Evolutionary conservation across 352 stramenopile genomes (phyloP).

Genomic region (Stramenopiles sp.): DNA sequence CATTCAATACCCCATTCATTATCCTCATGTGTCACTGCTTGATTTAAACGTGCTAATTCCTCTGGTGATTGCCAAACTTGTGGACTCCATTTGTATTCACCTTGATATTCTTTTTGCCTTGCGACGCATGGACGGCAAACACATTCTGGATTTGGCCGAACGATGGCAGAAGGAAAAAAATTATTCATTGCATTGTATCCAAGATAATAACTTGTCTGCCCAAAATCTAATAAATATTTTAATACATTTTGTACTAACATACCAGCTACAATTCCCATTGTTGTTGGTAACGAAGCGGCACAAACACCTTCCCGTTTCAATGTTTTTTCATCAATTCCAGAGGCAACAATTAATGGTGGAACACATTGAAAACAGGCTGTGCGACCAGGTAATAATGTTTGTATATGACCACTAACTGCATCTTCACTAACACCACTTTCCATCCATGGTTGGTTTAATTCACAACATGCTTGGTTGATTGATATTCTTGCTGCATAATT

Average conservation of each 20-base stretch:
- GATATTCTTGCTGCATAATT: slow-evolving; percentile 60
- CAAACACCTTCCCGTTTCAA: slow-evolving; percentile 63
- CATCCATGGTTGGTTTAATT: slow-evolving; percentile 60
- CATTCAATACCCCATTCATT: slow-evolving; percentile 72
- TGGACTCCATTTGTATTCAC: slow-evolving; percentile 31
- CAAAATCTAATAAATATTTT: slow-evolving; percentile 56
- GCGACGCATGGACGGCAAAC: slow-evolving; percentile 43
- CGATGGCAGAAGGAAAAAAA: slow-evolving; percentile 52
- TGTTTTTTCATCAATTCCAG: slow-evolving; percentile 53
- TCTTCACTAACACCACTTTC: slow-evolving; percentile 67
- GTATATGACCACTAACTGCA: slow-evolving; percentile 61
- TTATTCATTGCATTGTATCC: slow-evolving; percentile 61
- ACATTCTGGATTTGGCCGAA: slow-evolving; percentile 56
- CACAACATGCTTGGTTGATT: slow-evolving; percentile 60
- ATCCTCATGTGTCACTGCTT: slow-evolving; percentile 35
- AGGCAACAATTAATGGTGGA: slow-evolving; percentile 53
- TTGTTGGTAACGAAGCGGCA: slow-evolving; percentile 57
- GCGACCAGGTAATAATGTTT: slow-evolving; percentile 49
- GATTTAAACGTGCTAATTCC: slow-evolving; percentile 32
- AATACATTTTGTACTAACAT: slow-evolving; percentile 61
- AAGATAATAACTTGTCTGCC: slow-evolving; percentile 45
- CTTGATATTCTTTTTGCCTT: slow-evolving; percentile 30
- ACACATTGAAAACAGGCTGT: slow-evolving; percentile 66
- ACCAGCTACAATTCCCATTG: slow-evolving; percentile 58
- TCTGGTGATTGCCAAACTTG: slow-evolving; percentile 43